Evolutionary conservation across 2,329 filamentous ascomycete species (phyloP).

Genomic region (Pseudogymnoascus sp.): DNA sequence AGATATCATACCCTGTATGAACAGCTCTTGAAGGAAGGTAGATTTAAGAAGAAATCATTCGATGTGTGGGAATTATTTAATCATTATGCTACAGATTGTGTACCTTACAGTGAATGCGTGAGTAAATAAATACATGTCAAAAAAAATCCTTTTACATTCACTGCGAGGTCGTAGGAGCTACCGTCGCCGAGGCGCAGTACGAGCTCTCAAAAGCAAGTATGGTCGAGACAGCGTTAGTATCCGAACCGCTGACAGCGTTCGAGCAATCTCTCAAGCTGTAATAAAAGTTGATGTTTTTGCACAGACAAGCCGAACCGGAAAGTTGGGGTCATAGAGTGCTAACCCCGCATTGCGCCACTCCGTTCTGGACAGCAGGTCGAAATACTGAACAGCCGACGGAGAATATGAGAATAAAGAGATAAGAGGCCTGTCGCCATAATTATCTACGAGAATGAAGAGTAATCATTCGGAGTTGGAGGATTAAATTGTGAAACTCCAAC

Average conservation of each 20-base stretch:
- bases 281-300: constrained; percentile 31
- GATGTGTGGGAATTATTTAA: not conserved
- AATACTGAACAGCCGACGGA: not conserved
- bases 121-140: constrained; percentile 1
- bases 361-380: not conserved
- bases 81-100: not conserved
- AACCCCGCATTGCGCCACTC: not conserved
- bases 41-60: not conserved
- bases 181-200: constrained; percentile 9
- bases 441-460: too few relatives aligned
- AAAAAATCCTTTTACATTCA: not conserved
- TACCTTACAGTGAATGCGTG: not conserved
- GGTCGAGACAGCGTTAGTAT: constrained; percentile 15
- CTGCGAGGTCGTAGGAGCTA: not conserved
- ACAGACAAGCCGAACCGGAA: constrained; percentile 32
- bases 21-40: not conserved
- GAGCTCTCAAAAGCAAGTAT: constrained; percentile 16
- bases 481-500: too few relatives aligned
- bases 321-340: not conserved
- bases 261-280: constrained; percentile 36
- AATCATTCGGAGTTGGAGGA: too few relatives aligned
- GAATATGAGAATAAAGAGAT: not conserved
- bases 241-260: constrained; percentile 29
- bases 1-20: not conserved
- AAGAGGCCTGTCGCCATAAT: too few relatives aligned